Conservation (phyloP, 306 rosid genomes). For the Pyrus bretschneideri region DNA sequence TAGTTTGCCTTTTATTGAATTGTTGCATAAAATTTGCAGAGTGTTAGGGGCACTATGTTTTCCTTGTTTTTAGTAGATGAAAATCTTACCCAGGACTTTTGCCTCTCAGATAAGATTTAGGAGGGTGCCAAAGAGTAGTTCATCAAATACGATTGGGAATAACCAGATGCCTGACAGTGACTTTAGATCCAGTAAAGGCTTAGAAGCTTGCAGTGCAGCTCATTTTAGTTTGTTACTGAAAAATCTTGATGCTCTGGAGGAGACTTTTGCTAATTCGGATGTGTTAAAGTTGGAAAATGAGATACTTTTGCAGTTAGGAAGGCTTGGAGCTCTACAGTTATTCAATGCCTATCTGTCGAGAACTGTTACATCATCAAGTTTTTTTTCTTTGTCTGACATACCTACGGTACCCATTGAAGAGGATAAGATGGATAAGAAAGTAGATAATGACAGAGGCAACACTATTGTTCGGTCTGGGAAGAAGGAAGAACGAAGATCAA, state of each 20-base stretch:
- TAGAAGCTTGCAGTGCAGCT: slow-evolving; percentile 29
- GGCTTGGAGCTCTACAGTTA: slow-evolving; percentile 70
- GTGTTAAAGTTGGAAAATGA: slow-evolving; percentile 48
- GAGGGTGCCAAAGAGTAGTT: slow-evolving; percentile 28
- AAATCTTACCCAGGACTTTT: slow-evolving; percentile 13
- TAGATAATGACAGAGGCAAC: slow-evolving; percentile 15
- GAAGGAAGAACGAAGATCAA: slow-evolving; percentile 42
- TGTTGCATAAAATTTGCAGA: not conserved
- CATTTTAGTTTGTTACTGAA: slow-evolving; percentile 61
- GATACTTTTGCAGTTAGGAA: slow-evolving; percentile 51
- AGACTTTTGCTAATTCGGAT: slow-evolving; percentile 59
- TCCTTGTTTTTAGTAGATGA: not conserved
- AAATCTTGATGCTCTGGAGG: slow-evolving; percentile 70
- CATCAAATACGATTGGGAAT: slow-evolving; percentile 18
- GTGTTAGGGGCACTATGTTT: not conserved
- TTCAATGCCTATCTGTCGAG: slow-evolving; percentile 52
- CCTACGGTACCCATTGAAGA: slow-evolving; percentile 20
- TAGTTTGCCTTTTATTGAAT: slow-evolving; percentile 24
- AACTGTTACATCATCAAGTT: slow-evolving; percentile 33
- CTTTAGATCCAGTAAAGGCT: slow-evolving; percentile 9
- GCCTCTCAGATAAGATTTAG: slow-evolving; percentile 36
- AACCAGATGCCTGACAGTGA: slow-evolving; percentile 24
- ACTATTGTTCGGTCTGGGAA: slow-evolving; percentile 46
- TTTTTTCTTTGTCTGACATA: slow-evolving; percentile 16
- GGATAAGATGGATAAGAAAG: slow-evolving; percentile 22